Evolutionary conservation across 768 basidiomycete species (phyloP), one percentile per base, ranked within the genome.

Genomic region (Megacollybia marginata): DNA sequence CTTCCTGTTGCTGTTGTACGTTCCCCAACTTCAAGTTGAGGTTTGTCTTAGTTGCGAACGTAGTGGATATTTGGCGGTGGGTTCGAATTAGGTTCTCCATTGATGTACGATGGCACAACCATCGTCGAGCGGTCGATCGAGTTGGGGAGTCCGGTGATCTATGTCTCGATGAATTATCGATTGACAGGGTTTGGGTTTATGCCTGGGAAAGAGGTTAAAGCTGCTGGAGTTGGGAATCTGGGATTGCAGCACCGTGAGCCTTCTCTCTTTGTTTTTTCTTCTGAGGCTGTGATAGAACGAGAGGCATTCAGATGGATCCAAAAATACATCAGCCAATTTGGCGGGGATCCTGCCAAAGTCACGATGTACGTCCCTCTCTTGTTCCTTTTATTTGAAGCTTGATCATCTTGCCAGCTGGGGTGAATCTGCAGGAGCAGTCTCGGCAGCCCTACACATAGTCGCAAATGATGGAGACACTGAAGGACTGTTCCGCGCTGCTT

Each of bases 221-320:
- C 63, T 4, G 79, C 73, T 3, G 74, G 73, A 1, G 66, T 78
- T 8, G 79, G 76, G 1, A 87, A 86, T 57, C 66, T 84, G 18
- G 85, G 85, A n/a, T 64, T 88, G 19, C 76, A 75, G 50, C 83
- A 86, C 64, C 79, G 79, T 79, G 55, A 61, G 77, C 66, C 9
- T 12, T 32, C 33, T 46, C 33, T 33, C 13, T 11, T 15, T 18
- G 42, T 33, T 12, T 31, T 40, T 13, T 28, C 20, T n/a, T 13
- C 4, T 42, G 46, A 28, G 28, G 19, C 43, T 16, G 11, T 15
- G 31, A 20, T 61, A 84, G 76, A 80, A 58, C 70, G 78, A 20
- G 63, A 75, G 33, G 82, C 79, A 2, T 57, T 88, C 7, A 62
- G 75, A 49, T 87, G 85, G 85, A 67, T 87, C 1, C 76, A 83